A percentile compares a stretch with the other conserved stretches of the same genome.
phyloP scores from a whole-genome alignment of 176 grass and related monocot species.

The Zea luxurians region DNA sequence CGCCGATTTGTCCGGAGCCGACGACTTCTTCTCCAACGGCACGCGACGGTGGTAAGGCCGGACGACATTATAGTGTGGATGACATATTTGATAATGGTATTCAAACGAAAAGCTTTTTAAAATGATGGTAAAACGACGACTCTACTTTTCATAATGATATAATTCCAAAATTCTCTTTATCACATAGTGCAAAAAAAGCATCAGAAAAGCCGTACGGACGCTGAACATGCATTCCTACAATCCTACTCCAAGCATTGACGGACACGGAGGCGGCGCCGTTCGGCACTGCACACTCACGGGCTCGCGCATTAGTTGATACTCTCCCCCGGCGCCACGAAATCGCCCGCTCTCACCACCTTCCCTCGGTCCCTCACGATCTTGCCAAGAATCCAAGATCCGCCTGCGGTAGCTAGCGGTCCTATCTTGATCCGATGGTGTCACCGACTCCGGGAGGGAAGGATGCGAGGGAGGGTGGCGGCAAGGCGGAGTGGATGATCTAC shows the following conservation, averaged over 20 bases:
- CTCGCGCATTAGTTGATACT: conserved; percentile 28
- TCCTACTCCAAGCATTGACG: background rate
- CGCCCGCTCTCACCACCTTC: conserved; percentile 1
- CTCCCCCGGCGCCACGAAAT: conserved; percentile 19
- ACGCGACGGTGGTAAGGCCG: no score
- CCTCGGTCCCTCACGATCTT: conserved; percentile 20
- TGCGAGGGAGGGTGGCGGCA: conserved; percentile 37
- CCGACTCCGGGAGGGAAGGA: conserved; percentile 12
- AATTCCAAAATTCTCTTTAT: no score
- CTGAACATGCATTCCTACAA: conserved; percentile 12
- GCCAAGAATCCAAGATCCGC: conserved; percentile 16
- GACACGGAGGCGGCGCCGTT: background rate
- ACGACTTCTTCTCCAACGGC: no score
- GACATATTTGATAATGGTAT: no score
- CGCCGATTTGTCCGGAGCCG: no score
- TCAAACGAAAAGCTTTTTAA: no score
- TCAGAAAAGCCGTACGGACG: conserved; percentile 1
- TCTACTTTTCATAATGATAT: no score
- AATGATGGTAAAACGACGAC: no score
- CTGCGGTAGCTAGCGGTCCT: background rate
- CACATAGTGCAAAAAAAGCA: background rate
- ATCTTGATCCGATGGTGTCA: conserved; percentile 36
- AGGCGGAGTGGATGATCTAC: conserved; percentile 81
- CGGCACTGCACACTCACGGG: conserved; percentile 12
- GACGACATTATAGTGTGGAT: no score